phyloP scores from a whole-genome alignment of 352 stramenopile genomes.

The Globisporangium spinosum region DNA sequence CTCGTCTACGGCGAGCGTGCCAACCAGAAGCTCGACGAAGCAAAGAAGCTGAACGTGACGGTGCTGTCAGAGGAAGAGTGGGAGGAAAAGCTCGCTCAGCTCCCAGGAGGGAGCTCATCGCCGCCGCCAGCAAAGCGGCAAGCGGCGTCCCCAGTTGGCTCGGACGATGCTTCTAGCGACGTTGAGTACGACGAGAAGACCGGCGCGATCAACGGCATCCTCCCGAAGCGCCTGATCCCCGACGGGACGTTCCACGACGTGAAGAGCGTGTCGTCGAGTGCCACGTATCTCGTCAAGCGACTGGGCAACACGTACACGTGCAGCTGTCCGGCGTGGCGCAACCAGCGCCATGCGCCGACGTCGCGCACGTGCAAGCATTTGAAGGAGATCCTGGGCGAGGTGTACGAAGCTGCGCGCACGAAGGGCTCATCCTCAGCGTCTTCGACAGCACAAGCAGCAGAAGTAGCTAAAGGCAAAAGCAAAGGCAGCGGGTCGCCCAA shows the following conservation, averaged over 20 bases:
- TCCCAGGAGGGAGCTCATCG: neutral
- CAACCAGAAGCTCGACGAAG: constrained; percentile 30
- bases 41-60: constrained; percentile 26
- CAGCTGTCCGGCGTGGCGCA: constrained; percentile 64
- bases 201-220: constrained; percentile 37
- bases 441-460: constrained; percentile 3
- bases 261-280: constrained; percentile 44
- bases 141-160: neutral
- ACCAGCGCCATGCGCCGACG: constrained; percentile 44
- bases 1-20: constrained; percentile 30
- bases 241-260: constrained; percentile 45
- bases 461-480: constrained; percentile 10
- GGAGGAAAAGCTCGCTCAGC: constrained; percentile 21
- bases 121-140: constrained; percentile 19
- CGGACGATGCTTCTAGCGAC: constrained; percentile 8
- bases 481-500: constrained; percentile 12
- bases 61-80: constrained; percentile 34
- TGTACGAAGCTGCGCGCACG: constrained; percentile 36
- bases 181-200: constrained; percentile 40
- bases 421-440: constrained; percentile 22
- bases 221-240: constrained; percentile 31
- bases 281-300: constrained; percentile 55
- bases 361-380: constrained; percentile 65
- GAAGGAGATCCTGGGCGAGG: constrained; percentile 45
- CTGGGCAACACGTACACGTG: constrained; percentile 51